Conservation (phyloP, 257 asterid species). For the Thymus quinquecostatus region DNA sequence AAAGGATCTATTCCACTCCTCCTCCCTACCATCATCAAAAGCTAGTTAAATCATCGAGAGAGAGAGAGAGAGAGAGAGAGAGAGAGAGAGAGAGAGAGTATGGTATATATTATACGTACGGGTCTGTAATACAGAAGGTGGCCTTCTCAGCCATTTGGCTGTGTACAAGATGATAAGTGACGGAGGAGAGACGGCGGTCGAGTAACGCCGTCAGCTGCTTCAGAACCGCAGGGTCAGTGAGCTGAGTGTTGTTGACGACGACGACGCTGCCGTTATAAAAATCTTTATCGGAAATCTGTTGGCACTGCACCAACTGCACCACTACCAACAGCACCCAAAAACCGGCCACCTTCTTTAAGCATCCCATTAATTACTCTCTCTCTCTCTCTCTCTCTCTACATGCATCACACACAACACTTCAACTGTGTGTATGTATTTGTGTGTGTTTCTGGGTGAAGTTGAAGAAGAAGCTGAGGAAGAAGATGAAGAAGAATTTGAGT, state of each 20-base stretch:
- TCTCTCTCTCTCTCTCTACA: neutral
- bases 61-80: neutral
- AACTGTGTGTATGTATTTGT: too few relatives aligned
- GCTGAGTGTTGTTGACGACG: conserved; percentile 35
- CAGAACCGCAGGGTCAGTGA: conserved; percentile 41
- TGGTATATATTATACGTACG: conserved; percentile 40
- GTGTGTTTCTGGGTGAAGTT: neutral
- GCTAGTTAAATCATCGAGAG: too few relatives aligned
- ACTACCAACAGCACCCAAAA: neutral
- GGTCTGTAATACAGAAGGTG: conserved; percentile 60
- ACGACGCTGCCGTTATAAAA: conserved; percentile 21
- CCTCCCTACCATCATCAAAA: conserved; percentile 44
- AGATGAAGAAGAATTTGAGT: neutral
- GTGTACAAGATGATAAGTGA: conserved; percentile 49
- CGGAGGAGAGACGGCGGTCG: conserved; percentile 46
- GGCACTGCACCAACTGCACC: conserved; percentile 53
- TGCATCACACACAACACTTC: too few relatives aligned
- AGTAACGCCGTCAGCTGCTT: conserved; percentile 45
- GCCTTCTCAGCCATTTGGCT: conserved; percentile 52
- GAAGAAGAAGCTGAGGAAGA: neutral
- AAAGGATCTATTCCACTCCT: conserved; percentile 80
- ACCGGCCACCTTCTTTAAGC: neutral
- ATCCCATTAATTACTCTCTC: conserved; percentile 21
- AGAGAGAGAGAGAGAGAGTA: neutral
- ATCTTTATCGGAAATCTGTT: conserved; percentile 27